Evolutionary conservation across 2,329 filamentous ascomycete species (phyloP).

Genomic region (Fusarium penzigii): DNA sequence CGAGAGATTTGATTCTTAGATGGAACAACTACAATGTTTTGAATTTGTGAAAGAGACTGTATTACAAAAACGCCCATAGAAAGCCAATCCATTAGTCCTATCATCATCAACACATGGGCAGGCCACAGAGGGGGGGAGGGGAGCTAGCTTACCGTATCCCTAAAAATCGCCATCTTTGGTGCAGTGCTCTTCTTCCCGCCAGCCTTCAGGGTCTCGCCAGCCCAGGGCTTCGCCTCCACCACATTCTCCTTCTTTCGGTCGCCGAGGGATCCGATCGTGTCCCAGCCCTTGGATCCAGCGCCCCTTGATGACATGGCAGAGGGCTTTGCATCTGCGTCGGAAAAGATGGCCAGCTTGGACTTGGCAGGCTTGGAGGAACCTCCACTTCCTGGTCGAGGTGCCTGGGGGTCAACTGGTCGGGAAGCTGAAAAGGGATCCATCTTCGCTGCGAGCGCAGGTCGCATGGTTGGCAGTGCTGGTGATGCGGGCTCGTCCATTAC

Average conservation of each 20-base stretch:
- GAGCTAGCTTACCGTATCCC: conserved; percentile 74
- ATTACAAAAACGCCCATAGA: conserved; percentile 44
- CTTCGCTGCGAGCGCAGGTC: conserved; percentile 83
- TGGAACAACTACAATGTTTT: conserved; percentile 69
- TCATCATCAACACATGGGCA: conserved; percentile 78
- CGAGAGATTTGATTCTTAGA: conserved; percentile 75
- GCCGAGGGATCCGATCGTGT: conserved; percentile 82
- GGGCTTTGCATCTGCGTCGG: conserved; percentile 67
- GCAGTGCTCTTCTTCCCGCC: conserved; percentile 75
- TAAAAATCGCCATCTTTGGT: conserved; percentile 89
- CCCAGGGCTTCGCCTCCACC: conserved; percentile 85
- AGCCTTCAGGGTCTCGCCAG: conserved; percentile 83
- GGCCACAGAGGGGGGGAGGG: conserved; percentile 36
- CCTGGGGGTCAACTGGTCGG: conserved; percentile 64
- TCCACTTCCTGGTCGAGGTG: conserved; percentile 52
- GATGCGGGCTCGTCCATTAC: conserved; percentile 71
- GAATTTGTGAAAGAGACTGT: conserved; percentile 62
- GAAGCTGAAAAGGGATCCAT: conserved; percentile 74
- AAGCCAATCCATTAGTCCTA: conserved; percentile 83
- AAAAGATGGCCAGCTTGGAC: conserved; percentile 88
- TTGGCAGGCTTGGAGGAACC: conserved; percentile 65
- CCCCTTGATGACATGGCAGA: conserved; percentile 56
- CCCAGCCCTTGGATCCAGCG: conserved; percentile 74
- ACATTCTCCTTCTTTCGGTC: conserved; percentile 94
- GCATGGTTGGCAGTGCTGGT: conserved; percentile 79